phyloP scores from a whole-genome alignment of 345 rosid species.

The Salix exigua region DNA sequence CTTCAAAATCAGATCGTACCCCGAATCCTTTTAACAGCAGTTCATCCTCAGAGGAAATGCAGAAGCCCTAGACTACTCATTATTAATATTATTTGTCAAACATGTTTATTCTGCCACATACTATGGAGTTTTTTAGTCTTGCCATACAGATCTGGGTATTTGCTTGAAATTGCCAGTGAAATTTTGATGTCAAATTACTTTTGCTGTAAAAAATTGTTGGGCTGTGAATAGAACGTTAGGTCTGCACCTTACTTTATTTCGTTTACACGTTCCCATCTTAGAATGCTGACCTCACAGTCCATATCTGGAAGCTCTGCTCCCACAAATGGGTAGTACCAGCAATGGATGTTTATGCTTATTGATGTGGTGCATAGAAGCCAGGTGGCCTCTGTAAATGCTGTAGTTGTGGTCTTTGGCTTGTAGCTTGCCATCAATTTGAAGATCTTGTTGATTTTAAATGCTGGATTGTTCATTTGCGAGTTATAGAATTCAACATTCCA shows the following conservation, averaged over 20 bases:
- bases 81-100: background rate
- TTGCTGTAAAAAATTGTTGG: conserved; percentile 3
- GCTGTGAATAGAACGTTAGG: conserved; percentile 21
- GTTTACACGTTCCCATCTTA: no score
- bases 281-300: no score
- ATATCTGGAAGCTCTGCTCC: no score
- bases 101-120: background rate
- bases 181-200: conserved; percentile 7
- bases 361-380: background rate
- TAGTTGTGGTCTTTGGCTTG: no score
- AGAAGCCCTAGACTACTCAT: conserved; percentile 35
- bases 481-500: no score
- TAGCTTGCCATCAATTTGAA: background rate
- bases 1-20: conserved; percentile 21
- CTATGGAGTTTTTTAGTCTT: conserved; percentile 4
- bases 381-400: background rate
- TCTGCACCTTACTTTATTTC: no score
- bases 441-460: no score
- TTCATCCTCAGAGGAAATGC: conserved; percentile 52
- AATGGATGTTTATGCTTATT: background rate
- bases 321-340: no score
- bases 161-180: background rate
- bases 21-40: conserved; percentile 27
- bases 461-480: no score
- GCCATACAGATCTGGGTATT: background rate